Conservation (phyloP, 2,329 filamentous ascomycete genomes). For the Nothomitra cinnamomea region DNA sequence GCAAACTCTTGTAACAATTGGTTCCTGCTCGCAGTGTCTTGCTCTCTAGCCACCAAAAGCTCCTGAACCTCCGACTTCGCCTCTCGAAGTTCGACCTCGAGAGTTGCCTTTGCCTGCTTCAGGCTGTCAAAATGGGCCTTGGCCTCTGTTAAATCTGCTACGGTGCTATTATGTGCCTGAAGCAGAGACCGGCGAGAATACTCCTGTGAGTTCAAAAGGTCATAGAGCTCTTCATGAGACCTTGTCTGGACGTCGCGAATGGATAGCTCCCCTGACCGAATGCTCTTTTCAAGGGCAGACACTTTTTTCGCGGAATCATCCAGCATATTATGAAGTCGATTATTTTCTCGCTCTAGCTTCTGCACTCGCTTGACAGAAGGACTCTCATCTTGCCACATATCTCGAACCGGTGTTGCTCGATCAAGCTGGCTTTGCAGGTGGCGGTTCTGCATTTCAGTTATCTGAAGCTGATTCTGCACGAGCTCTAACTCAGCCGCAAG, state of each 20-base stretch:
- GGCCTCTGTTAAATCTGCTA: conserved; percentile 70
- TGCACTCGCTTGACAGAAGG: conserved; percentile 68
- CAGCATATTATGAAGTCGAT: conserved; percentile 78
- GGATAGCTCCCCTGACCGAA: conserved; percentile 74
- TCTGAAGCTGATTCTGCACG: conserved; percentile 82
- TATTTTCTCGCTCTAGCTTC: conserved; percentile 85
- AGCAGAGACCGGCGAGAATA: conserved; percentile 68
- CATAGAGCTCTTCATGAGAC: conserved; percentile 85
- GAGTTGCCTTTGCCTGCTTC: conserved; percentile 58
- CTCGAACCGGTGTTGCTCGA: conserved; percentile 42
- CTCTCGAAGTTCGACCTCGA: conserved; percentile 81
- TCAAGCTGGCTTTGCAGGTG: conserved; percentile 82
- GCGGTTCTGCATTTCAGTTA: conserved; percentile 87
- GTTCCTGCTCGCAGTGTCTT: conserved; percentile 72
- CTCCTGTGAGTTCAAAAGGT: conserved; percentile 84
- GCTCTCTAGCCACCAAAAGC: conserved; percentile 58
- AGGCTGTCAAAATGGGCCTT: conserved; percentile 78
- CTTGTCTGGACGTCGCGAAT: conserved; percentile 82
- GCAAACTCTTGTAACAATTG: conserved; percentile 85
- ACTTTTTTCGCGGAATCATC: conserved; percentile 90
- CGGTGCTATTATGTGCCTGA: conserved; percentile 68
- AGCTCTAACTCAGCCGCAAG: conserved; percentile 80
- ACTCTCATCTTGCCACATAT: conserved; percentile 52
- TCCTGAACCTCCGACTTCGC: conserved; percentile 70
- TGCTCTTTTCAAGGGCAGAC: conserved; percentile 70